Evolutionary conservation across 441 rosid genomes (phyloP).

Genomic region (Pelargonium fulgidum): DNA sequence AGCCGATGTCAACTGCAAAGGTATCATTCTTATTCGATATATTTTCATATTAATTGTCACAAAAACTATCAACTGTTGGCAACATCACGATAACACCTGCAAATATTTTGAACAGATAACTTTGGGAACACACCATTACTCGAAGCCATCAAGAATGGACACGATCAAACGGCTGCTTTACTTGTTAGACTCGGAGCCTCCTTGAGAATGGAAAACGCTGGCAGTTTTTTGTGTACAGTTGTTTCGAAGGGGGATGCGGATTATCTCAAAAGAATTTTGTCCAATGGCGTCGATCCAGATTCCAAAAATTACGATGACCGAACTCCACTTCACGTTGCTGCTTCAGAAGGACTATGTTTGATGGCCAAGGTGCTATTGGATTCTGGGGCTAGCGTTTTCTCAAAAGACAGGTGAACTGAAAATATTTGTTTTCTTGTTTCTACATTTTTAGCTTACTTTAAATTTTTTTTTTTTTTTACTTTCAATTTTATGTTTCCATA

Average conservation of each 20-base stretch:
- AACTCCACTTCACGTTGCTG: constrained; percentile 87
- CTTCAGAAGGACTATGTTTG: constrained; percentile 69
- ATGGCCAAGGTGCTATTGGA: constrained; percentile 72
- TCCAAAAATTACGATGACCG: constrained; percentile 73
- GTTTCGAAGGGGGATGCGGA: constrained; percentile 74
- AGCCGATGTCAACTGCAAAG: constrained; percentile 59
- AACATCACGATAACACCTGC: neutral
- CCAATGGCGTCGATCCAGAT: constrained; percentile 72
- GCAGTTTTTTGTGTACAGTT: constrained; percentile 57
- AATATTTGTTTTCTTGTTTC: too few species aligned
- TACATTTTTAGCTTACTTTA: too few species aligned
- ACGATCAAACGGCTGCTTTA: constrained; percentile 50
- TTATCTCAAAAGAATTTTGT: constrained; percentile 59
- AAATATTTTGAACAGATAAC: constrained; percentile 43
- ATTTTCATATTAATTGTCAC: neutral
- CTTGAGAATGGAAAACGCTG: constrained; percentile 61
- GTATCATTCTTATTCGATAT: constrained; percentile 29
- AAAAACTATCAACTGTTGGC: neutral
- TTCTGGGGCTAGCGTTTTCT: constrained; percentile 68
- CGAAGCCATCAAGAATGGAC: constrained; percentile 76
- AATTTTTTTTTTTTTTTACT: too few species aligned
- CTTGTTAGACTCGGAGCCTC: constrained; percentile 68
- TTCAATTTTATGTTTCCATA: too few species aligned
- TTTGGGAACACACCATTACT: constrained; percentile 81
- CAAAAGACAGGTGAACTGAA: constrained; percentile 64